Base-by-base conservation (phyloP, 345 rosid species). In the Nasturtium officinale region DNA sequence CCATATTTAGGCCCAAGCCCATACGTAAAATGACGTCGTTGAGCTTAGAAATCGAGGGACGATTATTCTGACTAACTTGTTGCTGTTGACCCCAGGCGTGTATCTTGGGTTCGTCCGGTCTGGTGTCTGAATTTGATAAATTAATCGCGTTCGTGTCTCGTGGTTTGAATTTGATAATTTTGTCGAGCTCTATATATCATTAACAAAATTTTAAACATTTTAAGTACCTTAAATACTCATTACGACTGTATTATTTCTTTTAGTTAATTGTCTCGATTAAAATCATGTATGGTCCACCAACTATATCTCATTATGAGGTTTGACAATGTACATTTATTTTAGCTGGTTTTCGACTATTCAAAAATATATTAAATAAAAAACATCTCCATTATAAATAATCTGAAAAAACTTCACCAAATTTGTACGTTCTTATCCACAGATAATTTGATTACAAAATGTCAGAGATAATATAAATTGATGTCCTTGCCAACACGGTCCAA, bases 281-380 rank as follows among this genome's bases (percentile, higher is more conserved):
- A 46, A 46, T 59, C 66, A 9, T 20, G 60, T 37, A 66, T 59
- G 73, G 73, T 58, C 73, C 73, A 74, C 73, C 73, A 67, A 59
- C 60, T 51, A 38, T n/a, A 54, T 61, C 69, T 52, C 69, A 62
- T 69, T 53, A 61, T 61, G 57, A 52, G 58, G 64, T 67, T 75
- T 67, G 74, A 75, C 69, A 60, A 59, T 38, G 20, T 50, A 50
- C 55, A 38, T 67, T 40, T 67, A 47, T 47, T 37, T 47, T 58
- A 58, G 61, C 60, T 74, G 59, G 38, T 67, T 38, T 37, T 28
- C 9, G 59, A 74, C 67, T 66, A 58, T 57, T 55, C 54, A 58
- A 74, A 8, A 59, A n/a, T 9, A 25, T 4, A 16, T 5, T n/a
- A n/a, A n/a, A n/a, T n/a, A 9, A 6, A 47, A 47, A 37, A 67